These are phyloP conservation scores for Penicillium sp. DNA, from an alignment of 2,329 filamentous ascomycete genomes.

Conservation along the genomic window DNA sequence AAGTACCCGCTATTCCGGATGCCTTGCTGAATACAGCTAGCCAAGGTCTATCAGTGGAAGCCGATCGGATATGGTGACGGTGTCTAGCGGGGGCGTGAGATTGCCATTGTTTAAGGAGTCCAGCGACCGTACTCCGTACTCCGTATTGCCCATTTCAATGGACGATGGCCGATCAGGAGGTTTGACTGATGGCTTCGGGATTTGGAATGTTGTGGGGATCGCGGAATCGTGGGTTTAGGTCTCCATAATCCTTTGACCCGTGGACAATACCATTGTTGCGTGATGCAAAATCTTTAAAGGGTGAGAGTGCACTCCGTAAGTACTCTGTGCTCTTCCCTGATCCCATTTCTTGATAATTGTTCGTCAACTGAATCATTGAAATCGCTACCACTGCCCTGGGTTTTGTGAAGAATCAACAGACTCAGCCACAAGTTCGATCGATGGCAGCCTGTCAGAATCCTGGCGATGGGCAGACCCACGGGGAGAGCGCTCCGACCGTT, in stretches of 20 bases:
- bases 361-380: neutral
- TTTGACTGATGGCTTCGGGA: neutral
- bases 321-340: no score
- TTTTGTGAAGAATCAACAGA: neutral
- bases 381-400: neutral
- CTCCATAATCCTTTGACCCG: neutral
- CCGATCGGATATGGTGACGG: neutral
- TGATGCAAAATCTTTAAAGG: neutral
- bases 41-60: neutral
- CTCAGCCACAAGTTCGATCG: neutral
- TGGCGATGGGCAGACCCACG: neutral
- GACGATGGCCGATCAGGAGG: slow-evolving; percentile 4
- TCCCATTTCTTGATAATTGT: neutral
- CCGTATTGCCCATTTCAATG: no score
- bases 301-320: neutral
- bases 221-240: neutral
- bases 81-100: neutral
- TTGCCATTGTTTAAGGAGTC: neutral
- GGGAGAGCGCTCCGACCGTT: neutral
- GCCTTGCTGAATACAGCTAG: slow-evolving; percentile 11
- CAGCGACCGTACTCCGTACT: neutral
- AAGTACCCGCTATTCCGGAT: slow-evolving; percentile 16
- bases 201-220: slow-evolving; percentile 2
- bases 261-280: neutral
- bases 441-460: neutral